Evolutionary conservation across 306 rosid genomes (phyloP).

Genomic region (Rosa chinensis): DNA sequence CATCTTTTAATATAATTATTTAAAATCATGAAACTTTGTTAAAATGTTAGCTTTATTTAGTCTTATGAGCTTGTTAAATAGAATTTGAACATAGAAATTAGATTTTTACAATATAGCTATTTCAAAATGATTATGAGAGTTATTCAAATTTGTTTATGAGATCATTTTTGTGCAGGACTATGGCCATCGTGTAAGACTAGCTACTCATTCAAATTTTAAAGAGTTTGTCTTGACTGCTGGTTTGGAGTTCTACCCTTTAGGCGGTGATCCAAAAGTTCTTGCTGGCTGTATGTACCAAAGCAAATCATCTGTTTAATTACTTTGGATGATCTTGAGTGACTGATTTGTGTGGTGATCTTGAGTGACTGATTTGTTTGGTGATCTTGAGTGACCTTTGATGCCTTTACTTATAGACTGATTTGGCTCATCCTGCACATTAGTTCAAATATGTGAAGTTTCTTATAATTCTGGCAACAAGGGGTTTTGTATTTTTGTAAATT

Average conservation of each 20-base stretch:
- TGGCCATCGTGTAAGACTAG: conserved; percentile 98
- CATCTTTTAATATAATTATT: background rate
- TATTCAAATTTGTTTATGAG: conserved; percentile 1
- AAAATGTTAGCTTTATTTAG: background rate
- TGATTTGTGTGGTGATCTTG: conserved; percentile 16
- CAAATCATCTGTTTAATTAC: conserved; percentile 23
- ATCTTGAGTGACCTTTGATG: conserved; percentile 1
- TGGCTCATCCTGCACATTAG: background rate
- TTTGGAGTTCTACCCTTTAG: conserved; percentile 92
- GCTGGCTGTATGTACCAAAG: conserved; percentile 88
- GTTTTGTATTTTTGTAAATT: background rate
- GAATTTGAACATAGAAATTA: background rate
- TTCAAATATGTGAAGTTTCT: background rate
- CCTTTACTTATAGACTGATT: background rate
- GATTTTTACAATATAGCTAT: background rate
- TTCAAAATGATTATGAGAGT: conserved; percentile 11
- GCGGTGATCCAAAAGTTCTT: conserved; percentile 97
- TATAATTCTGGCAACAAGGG: background rate
- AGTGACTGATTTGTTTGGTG: conserved; percentile 22
- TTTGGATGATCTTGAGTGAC: conserved; percentile 12
- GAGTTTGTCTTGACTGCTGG: conserved; percentile 99
- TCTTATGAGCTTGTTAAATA: background rate
- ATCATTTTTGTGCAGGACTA: conserved; percentile 68
- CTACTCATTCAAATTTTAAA: conserved; percentile 96
- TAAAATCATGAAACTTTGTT: background rate